Conservation (phyloP, 257 asterid species). For the Hygrophila difformis region DNA sequence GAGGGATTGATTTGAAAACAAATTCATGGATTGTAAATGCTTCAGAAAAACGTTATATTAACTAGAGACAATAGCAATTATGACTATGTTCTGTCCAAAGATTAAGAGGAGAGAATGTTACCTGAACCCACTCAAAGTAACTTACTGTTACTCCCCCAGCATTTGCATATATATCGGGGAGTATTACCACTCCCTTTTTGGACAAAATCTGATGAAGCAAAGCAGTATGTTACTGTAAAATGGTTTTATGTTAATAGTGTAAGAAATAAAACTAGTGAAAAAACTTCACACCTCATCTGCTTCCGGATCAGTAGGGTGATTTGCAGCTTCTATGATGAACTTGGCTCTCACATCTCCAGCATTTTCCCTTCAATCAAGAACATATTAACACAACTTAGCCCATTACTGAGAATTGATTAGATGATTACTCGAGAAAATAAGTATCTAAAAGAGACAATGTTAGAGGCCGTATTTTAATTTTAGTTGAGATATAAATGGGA, state of each 20-base stretch:
- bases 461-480: too few species aligned
- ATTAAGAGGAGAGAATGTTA: slow-evolving; percentile 26
- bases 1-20: too few species aligned
- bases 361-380: slow-evolving; percentile 52
- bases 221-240: background rate
- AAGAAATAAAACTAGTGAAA: slow-evolving; percentile 1
- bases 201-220: slow-evolving; percentile 55
- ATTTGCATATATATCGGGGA: slow-evolving; percentile 85
- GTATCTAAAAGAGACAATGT: too few species aligned
- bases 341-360: slow-evolving; percentile 66
- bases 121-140: slow-evolving; percentile 98
- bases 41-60: too few species aligned
- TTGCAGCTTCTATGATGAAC: slow-evolving; percentile 82
- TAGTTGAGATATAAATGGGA: too few species aligned
- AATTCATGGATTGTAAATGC: too few species aligned
- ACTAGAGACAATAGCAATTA: too few species aligned
- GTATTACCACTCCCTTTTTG: slow-evolving; percentile 62
- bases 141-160: slow-evolving; percentile 94
- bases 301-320: slow-evolving; percentile 91
- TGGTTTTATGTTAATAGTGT: background rate
- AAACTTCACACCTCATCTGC: slow-evolving; percentile 70
- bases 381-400: slow-evolving; percentile 8
- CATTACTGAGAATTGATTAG: slow-evolving; percentile 3
- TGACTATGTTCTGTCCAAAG: background rate
- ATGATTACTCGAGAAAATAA: slow-evolving; percentile 1